Evolutionary conservation across 306 rosid genomes (phyloP), one percentile per base, ranked within the genome.

Genomic region (Begonia peltatifolia): DNA sequence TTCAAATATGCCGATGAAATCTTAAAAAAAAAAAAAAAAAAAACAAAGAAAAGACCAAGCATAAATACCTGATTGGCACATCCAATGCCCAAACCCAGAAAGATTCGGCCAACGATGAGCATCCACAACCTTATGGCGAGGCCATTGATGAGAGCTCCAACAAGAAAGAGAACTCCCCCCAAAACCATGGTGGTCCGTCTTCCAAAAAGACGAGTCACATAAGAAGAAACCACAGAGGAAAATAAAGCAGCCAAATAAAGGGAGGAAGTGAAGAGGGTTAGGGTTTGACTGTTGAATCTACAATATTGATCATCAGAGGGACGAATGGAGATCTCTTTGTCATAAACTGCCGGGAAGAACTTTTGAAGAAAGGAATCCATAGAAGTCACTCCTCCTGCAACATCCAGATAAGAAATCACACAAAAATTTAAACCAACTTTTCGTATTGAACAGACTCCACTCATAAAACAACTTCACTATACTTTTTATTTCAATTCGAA

Each of bases 81-180:
- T 12, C 96, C 96, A 41, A 87, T 84, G 10, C 87, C 94, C 14
- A 84, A 84, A 57, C 94, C 87, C 43, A 81, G 85, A 25, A 87
- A 59, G n/a, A 87, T 5, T 2, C 87, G 79, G 16, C 94, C 94
- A 47, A 59, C 44, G 48, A 76, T 76, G 14, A 87, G 96, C 94
- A 87, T 84, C 75, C 66, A 61, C 0, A 84, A 14, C 12, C 17
- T 0, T 0, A 22, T 0, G 22, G 92, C 84, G 2, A 77, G 64
- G 35, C 75, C 96, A 52, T 81, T 84, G 63, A 87, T 3, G n/a
- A 81, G 61, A 16, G 94, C 87, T 12, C 96, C 94, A 0, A 9
- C 5, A 0, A 75, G 64, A 51, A 87, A 87, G 16, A 73, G 74
- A 4, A 76, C 0, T 2, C 96, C 92, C 12, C 92, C 83, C 1